phyloP scores from a whole-genome alignment of 495 filamentous ascomycete species.

The Tetracladium setigerum region DNA sequence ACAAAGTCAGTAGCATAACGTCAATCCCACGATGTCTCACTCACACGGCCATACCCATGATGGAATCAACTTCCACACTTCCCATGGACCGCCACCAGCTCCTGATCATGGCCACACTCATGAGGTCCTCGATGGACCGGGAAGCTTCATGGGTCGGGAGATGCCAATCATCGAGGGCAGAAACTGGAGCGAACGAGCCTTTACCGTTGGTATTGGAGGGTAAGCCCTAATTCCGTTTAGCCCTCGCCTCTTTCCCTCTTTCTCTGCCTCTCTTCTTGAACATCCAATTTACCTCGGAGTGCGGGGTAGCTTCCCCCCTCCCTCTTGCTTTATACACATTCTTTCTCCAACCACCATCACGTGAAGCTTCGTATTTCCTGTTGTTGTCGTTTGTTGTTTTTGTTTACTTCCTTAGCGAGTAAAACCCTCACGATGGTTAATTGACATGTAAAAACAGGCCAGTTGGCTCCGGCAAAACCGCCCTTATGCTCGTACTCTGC shows the following conservation, averaged over 20 bases:
- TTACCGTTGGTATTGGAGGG: conserved; percentile 96
- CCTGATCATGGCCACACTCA: conserved; percentile 90
- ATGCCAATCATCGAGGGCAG: conserved; percentile 85
- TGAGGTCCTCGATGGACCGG: conserved; percentile 91
- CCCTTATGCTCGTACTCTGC: conserved; percentile 88
- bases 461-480: conserved; percentile 95
- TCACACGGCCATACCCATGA: conserved; percentile 19
- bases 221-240: conserved; percentile 32
- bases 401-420: neutral
- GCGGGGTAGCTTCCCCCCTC: neutral
- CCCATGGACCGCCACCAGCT: conserved; percentile 50
- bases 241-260: neutral
- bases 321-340: neutral
- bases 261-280: neutral
- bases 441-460: conserved; percentile 49
- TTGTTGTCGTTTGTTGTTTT: neutral
- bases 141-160: conserved; percentile 83
- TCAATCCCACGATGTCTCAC: conserved; percentile 11
- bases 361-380: neutral
- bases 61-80: conserved; percentile 44
- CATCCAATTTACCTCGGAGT: neutral
- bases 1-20: no score
- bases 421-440: neutral
- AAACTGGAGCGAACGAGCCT: conserved; percentile 84
- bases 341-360: neutral